These are phyloP conservation scores for Chalara sp. DNA, from an alignment of 2,329 filamentous ascomycete species.

Conservation along the genomic window DNA sequence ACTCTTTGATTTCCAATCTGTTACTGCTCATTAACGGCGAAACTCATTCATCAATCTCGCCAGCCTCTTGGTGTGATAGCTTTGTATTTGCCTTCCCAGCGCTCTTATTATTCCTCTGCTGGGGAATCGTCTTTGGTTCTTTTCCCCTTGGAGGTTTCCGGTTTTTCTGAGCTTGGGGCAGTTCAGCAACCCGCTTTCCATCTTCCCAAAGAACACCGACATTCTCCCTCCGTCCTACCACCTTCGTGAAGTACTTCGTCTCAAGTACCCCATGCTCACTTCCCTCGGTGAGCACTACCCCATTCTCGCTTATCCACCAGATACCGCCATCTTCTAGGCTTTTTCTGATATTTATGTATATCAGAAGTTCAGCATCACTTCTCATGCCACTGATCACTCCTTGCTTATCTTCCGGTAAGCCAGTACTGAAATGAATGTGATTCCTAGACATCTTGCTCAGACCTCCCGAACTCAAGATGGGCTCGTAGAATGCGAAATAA, in stretches of 20 bases:
- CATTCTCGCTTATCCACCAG: slow-evolving; percentile 78
- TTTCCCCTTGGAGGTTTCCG: slow-evolving; percentile 37
- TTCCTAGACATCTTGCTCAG: slow-evolving; percentile 75
- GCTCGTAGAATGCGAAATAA: slow-evolving; percentile 71
- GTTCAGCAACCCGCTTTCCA: slow-evolving; percentile 58
- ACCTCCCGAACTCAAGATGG: slow-evolving; percentile 71
- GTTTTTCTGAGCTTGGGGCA: slow-evolving; percentile 55
- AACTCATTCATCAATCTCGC: too few species aligned
- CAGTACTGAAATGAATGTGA: slow-evolving; percentile 84
- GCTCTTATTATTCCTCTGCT: too few species aligned
- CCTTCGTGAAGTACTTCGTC: slow-evolving; percentile 63
- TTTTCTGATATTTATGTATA: slow-evolving; percentile 67
- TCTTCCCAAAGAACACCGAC: slow-evolving; percentile 64
- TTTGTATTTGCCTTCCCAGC: too few species aligned
- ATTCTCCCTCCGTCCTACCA: slow-evolving; percentile 53
- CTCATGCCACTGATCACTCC: slow-evolving; percentile 76
- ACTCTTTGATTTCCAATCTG: too few species aligned
- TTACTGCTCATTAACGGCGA: too few species aligned
- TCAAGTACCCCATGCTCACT: slow-evolving; percentile 55
- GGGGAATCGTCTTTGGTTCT: slow-evolving; percentile 17
- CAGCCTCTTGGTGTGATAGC: too few species aligned
- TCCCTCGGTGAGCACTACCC: slow-evolving; percentile 62
- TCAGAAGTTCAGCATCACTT: slow-evolving; percentile 64
- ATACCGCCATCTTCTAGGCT: slow-evolving; percentile 56
- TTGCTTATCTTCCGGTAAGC: slow-evolving; percentile 44